Conservation (phyloP, 257 asterid species). For the Fraxinus americana region DNA sequence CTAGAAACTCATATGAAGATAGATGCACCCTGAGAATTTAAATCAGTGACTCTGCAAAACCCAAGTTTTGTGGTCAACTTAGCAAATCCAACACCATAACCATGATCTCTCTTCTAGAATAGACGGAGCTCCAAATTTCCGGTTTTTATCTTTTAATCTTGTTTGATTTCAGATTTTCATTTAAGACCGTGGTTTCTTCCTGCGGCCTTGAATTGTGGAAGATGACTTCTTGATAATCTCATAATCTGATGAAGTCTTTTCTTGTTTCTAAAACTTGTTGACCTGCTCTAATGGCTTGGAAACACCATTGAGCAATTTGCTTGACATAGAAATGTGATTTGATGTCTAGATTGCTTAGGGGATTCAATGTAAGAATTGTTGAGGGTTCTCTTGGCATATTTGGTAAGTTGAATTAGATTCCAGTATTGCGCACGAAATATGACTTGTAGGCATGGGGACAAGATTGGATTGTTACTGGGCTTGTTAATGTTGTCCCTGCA, state of each 20-base stretch:
- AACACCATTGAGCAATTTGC: background rate
- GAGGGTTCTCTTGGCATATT: background rate
- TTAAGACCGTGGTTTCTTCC: background rate
- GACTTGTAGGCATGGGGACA: background rate
- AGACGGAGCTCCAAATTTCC: background rate
- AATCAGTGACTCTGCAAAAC: slow-evolving; percentile 8
- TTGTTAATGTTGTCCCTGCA: background rate
- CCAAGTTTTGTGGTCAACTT: slow-evolving; percentile 21
- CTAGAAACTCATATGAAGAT: background rate
- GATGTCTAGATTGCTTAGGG: slow-evolving; percentile 3
- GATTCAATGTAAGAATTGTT: background rate
- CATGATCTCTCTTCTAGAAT: slow-evolving; percentile 27
- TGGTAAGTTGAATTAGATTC: background rate
- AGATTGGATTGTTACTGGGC: background rate
- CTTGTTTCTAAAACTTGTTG: background rate
- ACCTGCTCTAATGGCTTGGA: slow-evolving; percentile 6
- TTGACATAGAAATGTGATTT: background rate
- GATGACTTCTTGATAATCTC: background rate
- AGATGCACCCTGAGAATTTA: slow-evolving; percentile 14
- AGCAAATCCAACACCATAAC: slow-evolving; percentile 23
- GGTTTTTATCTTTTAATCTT: background rate
- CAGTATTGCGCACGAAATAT: background rate
- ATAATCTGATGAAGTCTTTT: background rate
- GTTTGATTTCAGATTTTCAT: background rate
- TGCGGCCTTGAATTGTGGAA: background rate